Percentiles rank a stretch among this genome's conserved stretches.
phyloP scores from a whole-genome alignment of 2,329 filamentous ascomycete genomes.

The Fusarium agapanthi region DNA sequence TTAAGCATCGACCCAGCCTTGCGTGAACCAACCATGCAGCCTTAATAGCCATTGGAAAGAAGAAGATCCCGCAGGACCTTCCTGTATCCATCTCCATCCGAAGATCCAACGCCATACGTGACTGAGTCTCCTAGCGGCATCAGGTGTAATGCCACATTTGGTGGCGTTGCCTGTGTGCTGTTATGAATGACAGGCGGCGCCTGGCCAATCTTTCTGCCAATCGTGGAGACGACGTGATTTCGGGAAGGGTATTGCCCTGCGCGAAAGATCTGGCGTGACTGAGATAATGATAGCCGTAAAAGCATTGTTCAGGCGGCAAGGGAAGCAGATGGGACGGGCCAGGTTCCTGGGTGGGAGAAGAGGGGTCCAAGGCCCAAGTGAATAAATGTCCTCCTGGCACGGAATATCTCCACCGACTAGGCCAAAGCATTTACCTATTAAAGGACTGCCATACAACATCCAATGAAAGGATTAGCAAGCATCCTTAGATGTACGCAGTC shows the following conservation, averaged over 20 bases:
- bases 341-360: no score
- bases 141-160: neutral
- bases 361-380: neutral
- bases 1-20: neutral
- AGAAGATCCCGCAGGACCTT: neutral
- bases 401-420: no score
- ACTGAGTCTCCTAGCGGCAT: neutral
- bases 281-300: neutral
- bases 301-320: neutral
- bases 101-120: neutral
- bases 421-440: no score
- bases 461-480: no score
- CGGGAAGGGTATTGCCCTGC: neutral
- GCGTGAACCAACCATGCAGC: neutral
- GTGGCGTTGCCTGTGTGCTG: neutral
- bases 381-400: neutral
- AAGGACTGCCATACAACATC: no score
- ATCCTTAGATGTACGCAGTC: rapidly evolving
- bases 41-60: neutral
- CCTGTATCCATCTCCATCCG: neutral
- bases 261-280: rapidly evolving
- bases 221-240: no score
- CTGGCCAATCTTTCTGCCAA: neutral
- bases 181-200: rapidly evolving
- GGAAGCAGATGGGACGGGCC: rapidly evolving